A percentile compares a stretch with the other conserved stretches of the same genome.
Conservation (phyloP, 179 eudicot species). For the Sideroxylon spinosum region DNA sequence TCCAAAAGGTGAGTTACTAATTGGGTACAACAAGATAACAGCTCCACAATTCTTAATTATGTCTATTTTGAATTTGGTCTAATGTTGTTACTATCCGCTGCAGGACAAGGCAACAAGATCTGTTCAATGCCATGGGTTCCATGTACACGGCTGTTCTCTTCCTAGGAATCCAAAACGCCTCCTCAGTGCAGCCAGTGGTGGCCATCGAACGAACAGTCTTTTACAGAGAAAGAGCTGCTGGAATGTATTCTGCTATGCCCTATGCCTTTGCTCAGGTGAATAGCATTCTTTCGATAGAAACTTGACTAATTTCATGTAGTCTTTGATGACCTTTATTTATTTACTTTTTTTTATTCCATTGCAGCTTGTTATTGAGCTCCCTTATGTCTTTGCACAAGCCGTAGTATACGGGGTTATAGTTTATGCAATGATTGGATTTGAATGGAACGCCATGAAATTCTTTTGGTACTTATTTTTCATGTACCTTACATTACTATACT, state of each 20-base stretch:
- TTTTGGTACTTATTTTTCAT: constrained; percentile 67
- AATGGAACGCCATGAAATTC: constrained; percentile 62
- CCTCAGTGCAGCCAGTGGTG: constrained; percentile 66
- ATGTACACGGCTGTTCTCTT: constrained; percentile 69
- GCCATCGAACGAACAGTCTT: constrained; percentile 66
- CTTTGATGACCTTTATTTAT: background rate
- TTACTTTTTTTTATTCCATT: background rate
- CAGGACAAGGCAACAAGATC: constrained; percentile 32
- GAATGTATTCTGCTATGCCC: constrained; percentile 76
- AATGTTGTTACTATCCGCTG: background rate
- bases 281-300: background rate
- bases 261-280: constrained; percentile 75
- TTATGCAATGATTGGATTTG: constrained; percentile 69
- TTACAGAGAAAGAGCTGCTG: constrained; percentile 80
- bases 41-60: background rate
- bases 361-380: constrained; percentile 63
- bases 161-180: constrained; percentile 54
- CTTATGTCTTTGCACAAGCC: constrained; percentile 52
- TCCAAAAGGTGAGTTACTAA: constrained; percentile 38
- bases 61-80: background rate
- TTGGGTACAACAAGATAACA: too few relatives aligned
- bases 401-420: constrained; percentile 47
- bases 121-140: constrained; percentile 70
- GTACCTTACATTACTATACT: constrained; percentile 66
- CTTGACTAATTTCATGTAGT: background rate